Evolutionary conservation across 148 eudicot species (phyloP).

Genomic region (Salicornia ramosissima): DNA sequence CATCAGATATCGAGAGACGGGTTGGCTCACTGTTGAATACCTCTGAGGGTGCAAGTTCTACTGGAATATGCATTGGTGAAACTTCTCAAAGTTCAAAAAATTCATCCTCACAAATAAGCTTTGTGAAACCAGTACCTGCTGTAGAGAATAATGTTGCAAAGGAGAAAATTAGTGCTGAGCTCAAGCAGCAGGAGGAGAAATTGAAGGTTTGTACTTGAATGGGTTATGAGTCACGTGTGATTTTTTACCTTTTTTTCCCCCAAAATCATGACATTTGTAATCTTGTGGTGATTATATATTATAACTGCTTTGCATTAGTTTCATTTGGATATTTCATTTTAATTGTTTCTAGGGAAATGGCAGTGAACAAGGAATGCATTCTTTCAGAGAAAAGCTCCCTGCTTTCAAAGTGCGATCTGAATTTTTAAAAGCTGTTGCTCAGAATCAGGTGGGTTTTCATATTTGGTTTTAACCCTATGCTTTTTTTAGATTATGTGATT

Average conservation of each 20-base stretch:
- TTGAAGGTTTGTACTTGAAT: conserved; percentile 45
- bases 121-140: conserved; percentile 21
- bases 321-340: background rate
- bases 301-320: background rate
- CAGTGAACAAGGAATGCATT: conserved; percentile 57
- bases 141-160: conserved; percentile 38
- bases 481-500: conserved; percentile 1
- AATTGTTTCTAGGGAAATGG: conserved; percentile 43
- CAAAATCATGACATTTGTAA: background rate
- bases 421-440: conserved; percentile 81
- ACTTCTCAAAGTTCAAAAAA: conserved; percentile 41
- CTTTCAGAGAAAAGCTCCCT: conserved; percentile 85
- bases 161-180: conserved; percentile 55
- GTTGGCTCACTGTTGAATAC: conserved; percentile 65
- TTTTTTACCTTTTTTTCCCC: background rate
- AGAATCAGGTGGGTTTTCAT: conserved; percentile 55
- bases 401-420: conserved; percentile 72
- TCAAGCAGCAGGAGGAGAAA: conserved; percentile 72
- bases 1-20: conserved; percentile 70
- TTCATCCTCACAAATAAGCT: conserved; percentile 23
- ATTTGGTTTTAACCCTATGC: background rate
- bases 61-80: conserved; percentile 32
- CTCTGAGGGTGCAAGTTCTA: conserved; percentile 36
- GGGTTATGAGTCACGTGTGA: background rate
- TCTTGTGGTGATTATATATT: conserved; percentile 1